Percentiles rank a stretch among this genome's conserved stretches.
phyloP scores from a whole-genome alignment of 2,329 filamentous ascomycete species.

The Xenosphaeropsis pyriputrescens region DNA sequence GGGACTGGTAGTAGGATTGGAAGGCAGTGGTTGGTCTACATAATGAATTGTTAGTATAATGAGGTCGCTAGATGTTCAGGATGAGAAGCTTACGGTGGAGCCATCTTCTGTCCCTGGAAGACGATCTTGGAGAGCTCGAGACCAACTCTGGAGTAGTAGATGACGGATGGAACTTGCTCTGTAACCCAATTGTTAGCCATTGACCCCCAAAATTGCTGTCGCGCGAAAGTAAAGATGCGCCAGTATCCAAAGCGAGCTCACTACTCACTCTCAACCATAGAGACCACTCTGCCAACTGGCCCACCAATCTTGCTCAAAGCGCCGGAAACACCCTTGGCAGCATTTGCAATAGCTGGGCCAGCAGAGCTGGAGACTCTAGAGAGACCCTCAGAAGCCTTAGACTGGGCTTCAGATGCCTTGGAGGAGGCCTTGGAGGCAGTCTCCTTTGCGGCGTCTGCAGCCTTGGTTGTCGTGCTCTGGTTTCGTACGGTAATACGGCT shows the following conservation, averaged over 20 bases:
- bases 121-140: constrained; percentile 81
- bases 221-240: background rate
- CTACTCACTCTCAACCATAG: constrained; percentile 72
- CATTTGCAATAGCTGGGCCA: constrained; percentile 60
- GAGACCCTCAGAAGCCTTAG: constrained; percentile 70
- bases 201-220: constrained; percentile 4
- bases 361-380: constrained; percentile 70
- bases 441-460: constrained; percentile 27
- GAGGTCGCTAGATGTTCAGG: constrained; percentile 2
- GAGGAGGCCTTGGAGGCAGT: constrained; percentile 26
- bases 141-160: constrained; percentile 87
- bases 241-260: background rate
- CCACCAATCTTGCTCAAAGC: constrained; percentile 69
- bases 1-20: constrained; percentile 71
- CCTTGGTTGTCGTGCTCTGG: constrained; percentile 40
- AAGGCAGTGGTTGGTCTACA: constrained; percentile 63
- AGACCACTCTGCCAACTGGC: constrained; percentile 63
- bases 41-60: constrained; percentile 1
- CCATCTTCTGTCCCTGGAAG: constrained; percentile 80
- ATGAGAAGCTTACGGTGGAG: constrained; percentile 64
- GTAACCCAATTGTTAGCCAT: constrained; percentile 9
- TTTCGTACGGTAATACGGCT: constrained; percentile 30
- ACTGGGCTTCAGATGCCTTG: constrained; percentile 28
- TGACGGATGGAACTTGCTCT: constrained; percentile 74
- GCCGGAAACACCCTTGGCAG: constrained; percentile 49